Conservation (phyloP, 2,329 filamentous ascomycete species). For the Arthroderma sp. region DNA sequence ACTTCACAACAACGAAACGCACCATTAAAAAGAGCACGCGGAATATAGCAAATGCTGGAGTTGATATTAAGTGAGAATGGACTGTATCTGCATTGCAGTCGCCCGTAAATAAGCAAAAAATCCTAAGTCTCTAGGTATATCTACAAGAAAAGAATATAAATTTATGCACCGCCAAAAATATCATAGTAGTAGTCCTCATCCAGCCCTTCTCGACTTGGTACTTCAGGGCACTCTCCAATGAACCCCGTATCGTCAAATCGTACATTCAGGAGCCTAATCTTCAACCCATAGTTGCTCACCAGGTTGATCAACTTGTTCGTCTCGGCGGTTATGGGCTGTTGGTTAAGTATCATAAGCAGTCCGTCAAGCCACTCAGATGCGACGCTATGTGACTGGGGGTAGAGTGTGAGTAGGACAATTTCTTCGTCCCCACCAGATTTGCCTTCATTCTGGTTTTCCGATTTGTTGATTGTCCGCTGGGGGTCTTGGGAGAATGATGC, state of each 20-base stretch:
- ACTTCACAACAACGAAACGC: background rate
- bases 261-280: slow-evolving; percentile 85
- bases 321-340: slow-evolving; percentile 92
- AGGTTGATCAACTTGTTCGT: slow-evolving; percentile 79
- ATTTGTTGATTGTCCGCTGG: background rate
- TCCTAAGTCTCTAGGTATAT: no score
- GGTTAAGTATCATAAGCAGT: slow-evolving; percentile 83
- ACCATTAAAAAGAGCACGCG: slow-evolving; percentile 1
- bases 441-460: slow-evolving; percentile 40
- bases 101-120: no score
- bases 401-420: slow-evolving; percentile 64
- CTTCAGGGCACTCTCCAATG: slow-evolving; percentile 54
- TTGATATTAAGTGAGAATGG: background rate
- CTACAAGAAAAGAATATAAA: slow-evolving; percentile 2
- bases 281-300: slow-evolving; percentile 80
- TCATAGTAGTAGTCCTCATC: slow-evolving; percentile 94
- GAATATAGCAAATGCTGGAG: background rate
- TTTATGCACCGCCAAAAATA: slow-evolving; percentile 38
- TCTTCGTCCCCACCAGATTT: slow-evolving; percentile 41
- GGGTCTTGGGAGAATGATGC: background rate
- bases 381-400: slow-evolving; percentile 64
- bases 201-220: slow-evolving; percentile 71
- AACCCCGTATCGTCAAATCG: slow-evolving; percentile 67
- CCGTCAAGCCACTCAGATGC: slow-evolving; percentile 97
- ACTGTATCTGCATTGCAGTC: background rate